Evolutionary conservation across 768 basidiomycete species (phyloP).

Genomic region (Piloderma croceum): DNA sequence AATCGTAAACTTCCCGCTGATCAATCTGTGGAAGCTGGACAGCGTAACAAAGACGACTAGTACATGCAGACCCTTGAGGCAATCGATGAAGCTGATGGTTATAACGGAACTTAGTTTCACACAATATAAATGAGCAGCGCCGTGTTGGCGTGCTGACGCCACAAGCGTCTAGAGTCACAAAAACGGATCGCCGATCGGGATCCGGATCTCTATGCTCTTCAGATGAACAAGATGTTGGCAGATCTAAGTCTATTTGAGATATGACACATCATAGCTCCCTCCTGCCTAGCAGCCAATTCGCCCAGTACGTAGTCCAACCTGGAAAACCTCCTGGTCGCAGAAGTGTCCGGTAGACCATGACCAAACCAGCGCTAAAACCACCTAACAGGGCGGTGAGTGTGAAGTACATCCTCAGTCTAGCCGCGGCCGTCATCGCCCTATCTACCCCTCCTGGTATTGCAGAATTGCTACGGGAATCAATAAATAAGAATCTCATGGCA

Average conservation of each 20-base stretch:
- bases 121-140: too few species aligned
- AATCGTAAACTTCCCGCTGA: too few species aligned
- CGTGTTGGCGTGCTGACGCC: too few species aligned
- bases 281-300: slow-evolving; percentile 59
- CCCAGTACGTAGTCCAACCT: slow-evolving; percentile 57
- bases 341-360: slow-evolving; percentile 67
- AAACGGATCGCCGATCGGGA: too few species aligned
- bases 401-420: slow-evolving; percentile 66
- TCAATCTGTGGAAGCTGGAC: slow-evolving; percentile 3
- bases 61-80: slow-evolving; percentile 1
- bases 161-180: too few species aligned
- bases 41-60: slow-evolving; percentile 5
- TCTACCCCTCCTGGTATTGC: slow-evolving; percentile 83
- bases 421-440: slow-evolving; percentile 64
- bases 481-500: slow-evolving; percentile 1
- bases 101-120: too few species aligned
- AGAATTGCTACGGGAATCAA: slow-evolving; percentile 36
- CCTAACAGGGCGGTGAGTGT: slow-evolving; percentile 69
- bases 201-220: too few species aligned
- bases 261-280: slow-evolving; percentile 37
- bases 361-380: slow-evolving; percentile 64
- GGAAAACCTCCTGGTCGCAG: slow-evolving; percentile 54
- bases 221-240: too few species aligned
- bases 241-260: too few species aligned
- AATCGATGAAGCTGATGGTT: slow-evolving; percentile 6